A percentile compares a stretch with the other conserved stretches of the same genome.
phyloP scores from a whole-genome alignment of 108 stramenopile species.

The Parmales sp. region DNA sequence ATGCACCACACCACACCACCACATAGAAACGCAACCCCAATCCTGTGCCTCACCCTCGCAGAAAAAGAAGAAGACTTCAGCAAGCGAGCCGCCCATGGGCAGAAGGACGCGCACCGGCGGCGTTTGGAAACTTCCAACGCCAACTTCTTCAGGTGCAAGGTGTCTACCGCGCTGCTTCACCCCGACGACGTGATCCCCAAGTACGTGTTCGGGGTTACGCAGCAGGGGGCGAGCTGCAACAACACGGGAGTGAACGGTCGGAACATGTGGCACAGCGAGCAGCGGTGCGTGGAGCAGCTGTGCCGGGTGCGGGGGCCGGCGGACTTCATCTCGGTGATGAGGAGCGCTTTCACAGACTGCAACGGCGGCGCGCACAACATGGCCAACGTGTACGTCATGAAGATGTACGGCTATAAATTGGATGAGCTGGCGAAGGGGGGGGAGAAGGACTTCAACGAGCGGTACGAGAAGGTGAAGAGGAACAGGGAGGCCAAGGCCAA shows the following conservation, averaged over 20 bases:
- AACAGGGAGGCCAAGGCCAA: slow-evolving; percentile 3
- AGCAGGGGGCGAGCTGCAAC: not conserved
- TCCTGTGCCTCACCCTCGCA: not conserved
- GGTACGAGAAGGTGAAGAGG: not conserved
- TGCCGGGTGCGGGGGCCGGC: not conserved
- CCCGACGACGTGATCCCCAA: not conserved
- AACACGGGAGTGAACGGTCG: slow-evolving; percentile 4
- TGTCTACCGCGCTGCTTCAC: not conserved
- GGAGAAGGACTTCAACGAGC: not conserved
- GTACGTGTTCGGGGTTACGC: slow-evolving; percentile 3
- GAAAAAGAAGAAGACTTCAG: not conserved
- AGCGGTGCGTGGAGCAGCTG: slow-evolving; percentile 9
- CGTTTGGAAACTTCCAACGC: not conserved
- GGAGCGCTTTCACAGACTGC: not conserved
- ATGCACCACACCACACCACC: no score
- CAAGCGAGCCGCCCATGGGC: not conserved
- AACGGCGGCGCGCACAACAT: not conserved
- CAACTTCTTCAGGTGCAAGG: not conserved
- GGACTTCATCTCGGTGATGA: not conserved
- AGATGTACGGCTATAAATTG: slow-evolving; percentile 10
- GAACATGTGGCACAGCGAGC: slow-evolving; percentile 11
- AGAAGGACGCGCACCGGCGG: not conserved
- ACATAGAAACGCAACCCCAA: not conserved
- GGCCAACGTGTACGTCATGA: slow-evolving; percentile 1
- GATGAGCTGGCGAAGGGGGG: not conserved